phyloP scores from a whole-genome alignment of 352 stramenopile species.

The Phytophthora fragariae region DNA sequence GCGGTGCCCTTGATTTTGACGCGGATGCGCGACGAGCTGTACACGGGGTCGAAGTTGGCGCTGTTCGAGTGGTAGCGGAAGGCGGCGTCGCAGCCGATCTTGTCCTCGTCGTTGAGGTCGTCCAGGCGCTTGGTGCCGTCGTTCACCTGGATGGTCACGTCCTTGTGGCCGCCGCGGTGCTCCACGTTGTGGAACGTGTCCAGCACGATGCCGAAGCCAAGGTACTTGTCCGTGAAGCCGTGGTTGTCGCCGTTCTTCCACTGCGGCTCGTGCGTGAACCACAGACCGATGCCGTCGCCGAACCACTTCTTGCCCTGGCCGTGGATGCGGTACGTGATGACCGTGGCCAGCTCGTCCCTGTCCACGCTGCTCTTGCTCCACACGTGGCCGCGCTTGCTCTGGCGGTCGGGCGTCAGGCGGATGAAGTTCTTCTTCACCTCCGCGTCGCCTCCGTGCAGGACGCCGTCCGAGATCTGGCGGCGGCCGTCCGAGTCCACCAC shows the following conservation, averaged over 20 bases:
- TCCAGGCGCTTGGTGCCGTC: constrained; percentile 78
- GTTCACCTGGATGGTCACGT: constrained; percentile 83
- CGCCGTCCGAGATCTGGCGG: constrained; percentile 66
- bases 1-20: constrained; percentile 65
- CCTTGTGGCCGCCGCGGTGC: constrained; percentile 81
- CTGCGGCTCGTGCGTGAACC: constrained; percentile 67
- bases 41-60: constrained; percentile 75
- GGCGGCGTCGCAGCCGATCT: constrained; percentile 77
- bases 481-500: constrained; percentile 58
- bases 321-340: constrained; percentile 83
- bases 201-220: constrained; percentile 75
- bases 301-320: constrained; percentile 84
- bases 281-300: constrained; percentile 78
- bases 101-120: constrained; percentile 72
- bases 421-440: constrained; percentile 89
- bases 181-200: constrained; percentile 87
- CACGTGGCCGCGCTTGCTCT: constrained; percentile 83
- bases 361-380: constrained; percentile 64
- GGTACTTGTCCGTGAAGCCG: constrained; percentile 76
- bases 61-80: constrained; percentile 83
- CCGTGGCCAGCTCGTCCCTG: constrained; percentile 58
- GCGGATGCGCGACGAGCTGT: constrained; percentile 71
- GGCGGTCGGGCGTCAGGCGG: constrained; percentile 78
- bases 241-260: constrained; percentile 77
- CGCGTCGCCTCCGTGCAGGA: constrained; percentile 62